Percentiles rank a stretch among this genome's conserved stretches.
phyloP scores from a whole-genome alignment of 2,329 filamentous ascomycete species.

The Fusarium pilosicola region DNA sequence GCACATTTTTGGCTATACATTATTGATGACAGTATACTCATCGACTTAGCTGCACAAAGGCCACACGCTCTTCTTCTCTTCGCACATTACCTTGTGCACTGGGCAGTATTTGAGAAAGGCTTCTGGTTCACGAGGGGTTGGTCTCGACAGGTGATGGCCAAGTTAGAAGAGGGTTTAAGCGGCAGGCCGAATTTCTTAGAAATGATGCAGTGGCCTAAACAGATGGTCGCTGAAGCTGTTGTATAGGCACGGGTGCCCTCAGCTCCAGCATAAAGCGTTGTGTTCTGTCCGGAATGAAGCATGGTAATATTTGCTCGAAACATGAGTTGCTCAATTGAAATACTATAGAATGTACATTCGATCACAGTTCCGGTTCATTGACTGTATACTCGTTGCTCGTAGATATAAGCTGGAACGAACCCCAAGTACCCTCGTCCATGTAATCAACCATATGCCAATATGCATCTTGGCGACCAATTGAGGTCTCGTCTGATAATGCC shows the following conservation, averaged over 20 bases:
- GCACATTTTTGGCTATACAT: slow-evolving; percentile 42
- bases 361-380: slow-evolving; percentile 49
- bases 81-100: slow-evolving; percentile 40
- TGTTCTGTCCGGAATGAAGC: neutral
- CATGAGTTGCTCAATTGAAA: neutral
- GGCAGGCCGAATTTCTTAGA: slow-evolving; percentile 31
- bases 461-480: slow-evolving; percentile 45
- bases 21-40: slow-evolving; percentile 39
- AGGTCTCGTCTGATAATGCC: slow-evolving; percentile 28
- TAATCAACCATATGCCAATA: slow-evolving; percentile 49
- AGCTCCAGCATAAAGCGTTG: neutral
- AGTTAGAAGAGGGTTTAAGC: slow-evolving; percentile 32
- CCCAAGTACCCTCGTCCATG: slow-evolving; percentile 44
- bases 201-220: slow-evolving; percentile 40
- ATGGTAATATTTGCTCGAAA: neutral
- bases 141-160: slow-evolving; percentile 33
- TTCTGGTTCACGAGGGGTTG: slow-evolving; percentile 45
- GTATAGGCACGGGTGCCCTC: neutral
- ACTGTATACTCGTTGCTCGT: slow-evolving; percentile 48
- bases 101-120: slow-evolving; percentile 39
- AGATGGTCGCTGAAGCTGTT: slow-evolving; percentile 26
- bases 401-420: slow-evolving; percentile 48
- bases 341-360: neutral
- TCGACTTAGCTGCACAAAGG: slow-evolving; percentile 39
- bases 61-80: slow-evolving; percentile 43